Conservation (phyloP, 768 basidiomycete genomes). For the Kwoniella pini region DNA sequence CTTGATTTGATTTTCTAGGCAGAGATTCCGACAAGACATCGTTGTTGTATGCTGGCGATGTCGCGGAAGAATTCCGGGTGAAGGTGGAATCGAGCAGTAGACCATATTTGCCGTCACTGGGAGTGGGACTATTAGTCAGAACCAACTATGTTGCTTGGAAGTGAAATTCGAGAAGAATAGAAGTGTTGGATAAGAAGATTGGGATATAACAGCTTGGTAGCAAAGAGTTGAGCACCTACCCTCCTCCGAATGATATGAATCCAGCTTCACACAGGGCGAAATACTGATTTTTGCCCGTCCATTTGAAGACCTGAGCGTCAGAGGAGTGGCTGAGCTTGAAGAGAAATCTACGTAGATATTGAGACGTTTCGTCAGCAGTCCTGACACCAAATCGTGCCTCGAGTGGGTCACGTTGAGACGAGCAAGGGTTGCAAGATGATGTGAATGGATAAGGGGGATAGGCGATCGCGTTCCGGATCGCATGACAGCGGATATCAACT, state of each 20-base stretch:
- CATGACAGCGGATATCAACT: conserved; percentile 15
- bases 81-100: conserved; percentile 82
- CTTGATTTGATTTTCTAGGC: conserved; percentile 58
- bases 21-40: conserved; percentile 67
- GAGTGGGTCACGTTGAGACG: not conserved
- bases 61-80: conserved; percentile 77
- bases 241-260: conserved; percentile 87
- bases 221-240: conserved; percentile 70
- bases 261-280: conserved; percentile 79
- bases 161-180: too few species aligned
- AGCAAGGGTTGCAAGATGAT: too few species aligned
- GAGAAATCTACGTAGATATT: conserved; percentile 24
- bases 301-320: conserved; percentile 24
- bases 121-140: too few species aligned
- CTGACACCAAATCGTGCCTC: not conserved
- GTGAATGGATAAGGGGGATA: too few species aligned
- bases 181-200: too few species aligned
- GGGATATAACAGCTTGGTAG: too few species aligned
- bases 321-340: conserved; percentile 27
- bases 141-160: too few species aligned
- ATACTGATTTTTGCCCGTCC: conserved; percentile 86
- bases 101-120: conserved; percentile 84
- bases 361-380: not conserved
- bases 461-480: too few species aligned
- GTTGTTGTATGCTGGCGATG: conserved; percentile 84